Percentiles rank a stretch among this genome's conserved stretches.
Conservation (phyloP, 257 asterid genomes). For the Solanum pinnatisectum region DNA sequence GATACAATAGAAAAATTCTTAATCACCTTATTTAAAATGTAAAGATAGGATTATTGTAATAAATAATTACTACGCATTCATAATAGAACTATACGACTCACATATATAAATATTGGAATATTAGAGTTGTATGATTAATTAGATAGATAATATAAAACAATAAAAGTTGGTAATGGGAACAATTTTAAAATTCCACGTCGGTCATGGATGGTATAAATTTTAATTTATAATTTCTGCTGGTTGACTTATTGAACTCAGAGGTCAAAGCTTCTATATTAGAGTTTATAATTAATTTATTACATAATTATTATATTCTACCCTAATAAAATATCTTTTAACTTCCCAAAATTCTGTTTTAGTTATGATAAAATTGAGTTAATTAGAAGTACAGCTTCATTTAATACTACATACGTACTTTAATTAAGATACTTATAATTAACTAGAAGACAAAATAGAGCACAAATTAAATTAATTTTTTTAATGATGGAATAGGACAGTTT, state of each 20-base stretch:
- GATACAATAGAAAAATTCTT: not conserved
- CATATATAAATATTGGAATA: not conserved
- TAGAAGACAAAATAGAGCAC: not conserved
- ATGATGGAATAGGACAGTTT: not conserved
- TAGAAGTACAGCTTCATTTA: not conserved
- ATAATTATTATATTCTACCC: not conserved
- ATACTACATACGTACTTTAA: not conserved
- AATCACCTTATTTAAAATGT: not conserved
- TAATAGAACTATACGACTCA: not conserved
- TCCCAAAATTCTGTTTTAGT: not conserved
- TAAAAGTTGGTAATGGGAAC: not conserved
- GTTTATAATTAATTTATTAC: not conserved
- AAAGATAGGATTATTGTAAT: not conserved
- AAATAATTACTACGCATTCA: not conserved
- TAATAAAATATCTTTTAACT: not conserved
- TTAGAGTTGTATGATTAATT: not conserved
- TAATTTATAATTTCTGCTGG: constrained; percentile 1
- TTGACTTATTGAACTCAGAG: constrained; percentile 8
- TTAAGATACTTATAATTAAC: not conserved
- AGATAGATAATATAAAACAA: not conserved
- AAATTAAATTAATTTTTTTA: not conserved
- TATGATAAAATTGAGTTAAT: not conserved
- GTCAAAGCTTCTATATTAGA: not conserved
- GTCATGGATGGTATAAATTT: constrained; percentile 5
- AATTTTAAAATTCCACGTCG: not conserved